Conservation (phyloP, 192 early-diverging fungal genomes). For the Linderina pennispora region DNA sequence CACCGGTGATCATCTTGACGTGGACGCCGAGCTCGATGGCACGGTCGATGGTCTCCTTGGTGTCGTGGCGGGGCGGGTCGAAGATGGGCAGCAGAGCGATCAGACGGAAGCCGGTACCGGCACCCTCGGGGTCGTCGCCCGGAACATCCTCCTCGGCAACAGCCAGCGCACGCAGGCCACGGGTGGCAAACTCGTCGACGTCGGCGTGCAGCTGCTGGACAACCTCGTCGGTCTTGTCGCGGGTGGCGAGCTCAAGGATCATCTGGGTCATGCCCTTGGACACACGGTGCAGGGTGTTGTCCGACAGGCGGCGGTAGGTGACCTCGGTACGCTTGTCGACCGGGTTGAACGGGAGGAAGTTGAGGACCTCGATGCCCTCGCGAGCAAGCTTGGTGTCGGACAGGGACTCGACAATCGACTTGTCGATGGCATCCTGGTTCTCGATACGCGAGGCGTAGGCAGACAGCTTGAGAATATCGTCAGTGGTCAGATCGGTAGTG, state of each 20-base stretch:
- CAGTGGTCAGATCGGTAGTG: constrained; percentile 50
- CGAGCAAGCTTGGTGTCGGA: constrained; percentile 52
- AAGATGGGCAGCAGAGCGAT: constrained; percentile 70
- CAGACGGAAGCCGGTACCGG: constrained; percentile 61
- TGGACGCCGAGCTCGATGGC: constrained; percentile 67
- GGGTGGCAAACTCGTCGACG: constrained; percentile 62
- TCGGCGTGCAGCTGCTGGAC: constrained; percentile 56
- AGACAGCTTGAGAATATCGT: constrained; percentile 59
- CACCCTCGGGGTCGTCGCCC: constrained; percentile 49
- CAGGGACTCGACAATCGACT: constrained; percentile 62
- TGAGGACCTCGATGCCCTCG: constrained; percentile 57
- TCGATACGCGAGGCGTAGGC: constrained; percentile 72
- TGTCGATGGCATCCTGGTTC: constrained; percentile 79
- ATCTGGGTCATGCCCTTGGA: constrained; percentile 73
- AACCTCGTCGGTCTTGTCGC: constrained; percentile 59
- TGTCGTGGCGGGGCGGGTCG: constrained; percentile 72
- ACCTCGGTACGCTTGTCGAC: constrained; percentile 73
- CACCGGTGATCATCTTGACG: constrained; percentile 96
- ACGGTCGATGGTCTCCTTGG: constrained; percentile 73
- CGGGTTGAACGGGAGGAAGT: constrained; percentile 70
- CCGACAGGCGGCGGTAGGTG: constrained; percentile 58
- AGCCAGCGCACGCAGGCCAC: constrained; percentile 68
- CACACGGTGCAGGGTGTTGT: constrained; percentile 60
- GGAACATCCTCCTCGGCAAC: constrained; percentile 67
- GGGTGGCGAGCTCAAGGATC: constrained; percentile 65